Percentiles rank a stretch among this genome's conserved stretches.
phyloP scores from a whole-genome alignment of 306 rosid species.

The Fragaria vesca region DNA sequence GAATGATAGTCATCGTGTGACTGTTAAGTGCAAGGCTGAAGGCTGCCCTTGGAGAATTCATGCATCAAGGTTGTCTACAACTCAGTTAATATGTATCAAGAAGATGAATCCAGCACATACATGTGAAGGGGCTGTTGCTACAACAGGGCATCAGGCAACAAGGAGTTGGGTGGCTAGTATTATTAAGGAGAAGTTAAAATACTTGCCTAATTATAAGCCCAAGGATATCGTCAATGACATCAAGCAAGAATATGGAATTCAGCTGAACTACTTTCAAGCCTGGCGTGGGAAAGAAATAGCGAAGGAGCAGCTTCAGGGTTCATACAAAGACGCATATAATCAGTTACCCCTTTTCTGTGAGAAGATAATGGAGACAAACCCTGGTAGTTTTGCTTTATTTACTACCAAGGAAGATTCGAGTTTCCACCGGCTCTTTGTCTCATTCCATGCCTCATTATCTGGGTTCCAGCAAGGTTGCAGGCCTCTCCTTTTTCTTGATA shows the following conservation, averaged over 20 bases:
- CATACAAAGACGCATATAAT: conserved; percentile 87
- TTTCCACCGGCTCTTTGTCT: conserved; percentile 88
- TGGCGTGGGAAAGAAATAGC: conserved; percentile 99
- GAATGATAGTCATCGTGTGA: conserved; percentile 97
- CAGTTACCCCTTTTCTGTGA: conserved; percentile 83
- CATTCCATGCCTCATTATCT: conserved; percentile 79
- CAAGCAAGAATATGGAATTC: conserved; percentile 92
- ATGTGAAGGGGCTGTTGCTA: conserved; percentile 82
- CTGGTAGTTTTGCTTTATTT: conserved; percentile 81
- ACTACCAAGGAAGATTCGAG: conserved; percentile 93
- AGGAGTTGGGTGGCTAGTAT: conserved; percentile 99
- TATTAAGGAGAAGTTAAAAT: conserved; percentile 86
- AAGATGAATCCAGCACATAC: conserved; percentile 84
- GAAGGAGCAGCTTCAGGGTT: conserved; percentile 99
- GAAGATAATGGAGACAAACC: conserved; percentile 88
- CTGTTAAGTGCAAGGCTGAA: conserved; percentile 98
- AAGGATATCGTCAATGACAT: conserved; percentile 95
- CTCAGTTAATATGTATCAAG: conserved; percentile 94
- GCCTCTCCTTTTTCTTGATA: conserved; percentile 86
- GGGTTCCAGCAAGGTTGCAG: conserved; percentile 98
- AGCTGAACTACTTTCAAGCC: conserved; percentile 94
- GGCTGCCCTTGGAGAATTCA: conserved; percentile 99
- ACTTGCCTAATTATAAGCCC: conserved; percentile 85
- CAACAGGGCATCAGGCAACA: conserved; percentile 97
- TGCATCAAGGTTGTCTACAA: conserved; percentile 90